Base-by-base conservation (phyloP, 1,284 basidiomycete genomes). In the Naganishia cerealis region DNA sequence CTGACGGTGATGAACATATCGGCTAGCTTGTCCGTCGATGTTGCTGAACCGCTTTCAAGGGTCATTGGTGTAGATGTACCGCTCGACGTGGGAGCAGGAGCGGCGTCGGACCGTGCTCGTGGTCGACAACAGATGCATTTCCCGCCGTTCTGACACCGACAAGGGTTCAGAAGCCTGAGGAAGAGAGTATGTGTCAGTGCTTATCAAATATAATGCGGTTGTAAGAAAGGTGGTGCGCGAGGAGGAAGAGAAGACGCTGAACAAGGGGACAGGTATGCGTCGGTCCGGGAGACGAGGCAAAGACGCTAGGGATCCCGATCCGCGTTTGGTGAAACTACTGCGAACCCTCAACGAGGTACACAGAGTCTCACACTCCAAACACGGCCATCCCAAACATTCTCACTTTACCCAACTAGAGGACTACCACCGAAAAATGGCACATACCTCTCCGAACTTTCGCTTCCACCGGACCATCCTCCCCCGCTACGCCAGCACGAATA, bases 71-170 rank as follows among this genome's bases (percentile, higher is more conserved):
- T 57, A 74, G 74, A 36, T 29, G 68, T 54, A 24, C 67, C 56
- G 24, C 54, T 66, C 24, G 58, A 53, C 21, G 53, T 21, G 12
- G 55, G 26, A 55, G 6, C 40, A 13, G 46, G 46, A 48, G 46
- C 46, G 2, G 46, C 3, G 52, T 54, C 53, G 26, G 8, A 2
- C 13, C 54, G 69, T n/a, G 61, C 52, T 65, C 9, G 80, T 74
- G 82, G 80, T 10, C 83, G 83, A 71, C 86, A 88, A 75, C 90
- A 91, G 66, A 77, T 78, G 74, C 84, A 85, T 0, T 74, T 73
- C 0, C 81, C 82, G 39, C 76, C 79, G 2, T 77, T 75, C 48
- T 80, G 80, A 73, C 84, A 85, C 36, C 76, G 70, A 70, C 83
- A 83, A 0, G 82, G 79, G 65, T 79, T 79, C 21, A 78, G 71